A percentile compares a stretch with the other conserved stretches of the same genome.
These are phyloP conservation scores for Polychaeton citri DNA, from an alignment of 2,329 filamentous ascomycete genomes.

Conservation along the genomic window DNA sequence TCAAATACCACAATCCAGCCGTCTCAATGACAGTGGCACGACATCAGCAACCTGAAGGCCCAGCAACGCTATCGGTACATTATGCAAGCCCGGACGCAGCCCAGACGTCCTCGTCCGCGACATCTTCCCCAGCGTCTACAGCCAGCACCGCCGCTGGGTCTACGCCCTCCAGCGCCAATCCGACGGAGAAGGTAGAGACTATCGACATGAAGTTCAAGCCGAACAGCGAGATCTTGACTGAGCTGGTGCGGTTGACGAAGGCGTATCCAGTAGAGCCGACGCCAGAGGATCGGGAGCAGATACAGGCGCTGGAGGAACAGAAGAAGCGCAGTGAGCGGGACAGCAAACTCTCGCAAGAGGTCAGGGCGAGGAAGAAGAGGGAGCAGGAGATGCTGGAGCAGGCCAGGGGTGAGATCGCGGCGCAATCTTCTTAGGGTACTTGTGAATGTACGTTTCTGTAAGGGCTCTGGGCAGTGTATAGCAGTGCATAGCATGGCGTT, in stretches of 20 bases:
- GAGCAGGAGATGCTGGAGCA: slow-evolving; percentile 46
- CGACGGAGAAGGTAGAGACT: slow-evolving; percentile 24
- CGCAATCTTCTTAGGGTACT: neutral
- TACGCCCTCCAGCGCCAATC: slow-evolving; percentile 18
- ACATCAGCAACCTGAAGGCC: slow-evolving; percentile 40
- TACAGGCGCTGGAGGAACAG: slow-evolving; percentile 45
- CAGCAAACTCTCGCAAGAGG: slow-evolving; percentile 38
- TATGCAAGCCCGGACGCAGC: slow-evolving; percentile 27
- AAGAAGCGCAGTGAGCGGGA: slow-evolving; percentile 40
- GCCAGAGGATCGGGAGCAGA: slow-evolving; percentile 44
- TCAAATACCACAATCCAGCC: slow-evolving; percentile 90
- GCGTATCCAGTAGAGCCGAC: slow-evolving; percentile 45
- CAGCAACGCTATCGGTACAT: slow-evolving; percentile 54
- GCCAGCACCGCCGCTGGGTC: slow-evolving; percentile 16
- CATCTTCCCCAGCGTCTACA: slow-evolving; percentile 10
- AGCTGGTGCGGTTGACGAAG: slow-evolving; percentile 49
- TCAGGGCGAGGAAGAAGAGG: slow-evolving; percentile 44
- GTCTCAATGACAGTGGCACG: slow-evolving; percentile 73
- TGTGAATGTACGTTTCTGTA: neutral
- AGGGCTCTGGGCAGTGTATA: neutral
- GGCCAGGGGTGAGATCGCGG: slow-evolving; percentile 35
- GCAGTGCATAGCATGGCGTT: neutral
- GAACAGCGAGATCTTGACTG: slow-evolving; percentile 48
- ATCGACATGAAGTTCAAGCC: slow-evolving; percentile 48
- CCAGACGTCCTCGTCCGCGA: slow-evolving; percentile 14